Conservation (phyloP, 2,329 filamentous ascomycete species). For the Davidsoniella neocaledoniae region DNA sequence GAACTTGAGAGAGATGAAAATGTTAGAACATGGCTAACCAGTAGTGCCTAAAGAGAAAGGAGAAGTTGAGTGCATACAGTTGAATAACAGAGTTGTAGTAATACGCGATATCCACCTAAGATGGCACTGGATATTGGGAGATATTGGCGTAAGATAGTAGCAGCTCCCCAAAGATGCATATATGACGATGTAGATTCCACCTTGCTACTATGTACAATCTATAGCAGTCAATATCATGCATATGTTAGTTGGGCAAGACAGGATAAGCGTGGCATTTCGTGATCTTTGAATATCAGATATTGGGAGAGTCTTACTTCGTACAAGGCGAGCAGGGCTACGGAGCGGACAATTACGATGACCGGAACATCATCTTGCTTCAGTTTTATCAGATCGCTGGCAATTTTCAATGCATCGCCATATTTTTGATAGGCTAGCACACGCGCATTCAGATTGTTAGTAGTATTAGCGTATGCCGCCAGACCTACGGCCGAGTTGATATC, state of each 20-base stretch:
- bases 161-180: not conserved
- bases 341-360: too few relatives aligned
- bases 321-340: too few relatives aligned
- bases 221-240: too few relatives aligned
- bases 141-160: not conserved
- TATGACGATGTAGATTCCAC: not conserved
- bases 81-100: not conserved
- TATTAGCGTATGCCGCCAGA: conserved; percentile 39
- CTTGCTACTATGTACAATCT: not conserved
- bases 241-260: too few relatives aligned
- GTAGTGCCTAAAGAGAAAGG: not conserved
- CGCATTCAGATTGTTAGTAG: conserved; percentile 29
- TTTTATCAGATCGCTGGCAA: too few relatives aligned
- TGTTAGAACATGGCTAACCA: not conserved
- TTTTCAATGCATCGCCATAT: too few relatives aligned
- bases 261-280: too few relatives aligned
- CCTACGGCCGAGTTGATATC: conserved; percentile 40
- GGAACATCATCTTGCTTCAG: too few relatives aligned
- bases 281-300: too few relatives aligned
- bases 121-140: not conserved
- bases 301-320: too few relatives aligned
- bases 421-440: not conserved
- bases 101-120: not conserved
- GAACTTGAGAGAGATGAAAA: not conserved
- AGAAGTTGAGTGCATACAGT: not conserved